Base-by-base conservation (phyloP, 768 basidiomycete species). In the Boletus vinaceobasis region DNA sequence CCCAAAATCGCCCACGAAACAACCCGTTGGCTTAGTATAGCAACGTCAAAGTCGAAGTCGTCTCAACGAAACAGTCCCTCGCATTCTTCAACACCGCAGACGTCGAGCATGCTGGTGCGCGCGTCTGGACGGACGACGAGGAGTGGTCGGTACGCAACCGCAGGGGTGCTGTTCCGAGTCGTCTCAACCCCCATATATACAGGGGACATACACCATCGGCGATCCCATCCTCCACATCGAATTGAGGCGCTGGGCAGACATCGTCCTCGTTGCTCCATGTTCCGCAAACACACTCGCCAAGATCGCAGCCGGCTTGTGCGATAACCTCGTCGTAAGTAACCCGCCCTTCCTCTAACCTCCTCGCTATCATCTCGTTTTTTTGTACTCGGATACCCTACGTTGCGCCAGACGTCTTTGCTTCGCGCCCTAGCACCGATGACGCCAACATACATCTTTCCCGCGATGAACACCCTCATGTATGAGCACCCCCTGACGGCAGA, bases 391-490 rank as follows among this genome's bases (percentile, higher is more conserved):
- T 11, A 19, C 23, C 29, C 3, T 6, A 11, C 33, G 13, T 5
- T 47, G 19, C 19, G 23, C 32, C 58, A 88, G 87, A 87, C 85
- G 11, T 88, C 93, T 14, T 79, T 97, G 4, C 80, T 97, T 56
- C 85, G 93, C 21, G 95, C 93, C 0, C 75, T 96, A 0, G 77
- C 89, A 3, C 90, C 94, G 0, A 78, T 81, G 7, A 97, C 92
- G 0, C 89, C 90, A 7, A 93, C 92, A 7, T 93, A 88, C 65
- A 72, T 98, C 36, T 98, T 95, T 66, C 96, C 96, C 2, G 97
- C 96, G 0, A 99, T 98, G 96, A 99, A 99, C 70, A 98, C 97
- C 4, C 77, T 92, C 60, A 99, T 99, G 96, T 98, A 91, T 66
- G 84, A 90, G 55, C 95, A 98, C 67, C 93, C 93, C 19, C 78